These are phyloP conservation scores for Penicillium sp. DNA, from an alignment of 2,329 filamentous ascomycete genomes.

Conservation along the genomic window DNA sequence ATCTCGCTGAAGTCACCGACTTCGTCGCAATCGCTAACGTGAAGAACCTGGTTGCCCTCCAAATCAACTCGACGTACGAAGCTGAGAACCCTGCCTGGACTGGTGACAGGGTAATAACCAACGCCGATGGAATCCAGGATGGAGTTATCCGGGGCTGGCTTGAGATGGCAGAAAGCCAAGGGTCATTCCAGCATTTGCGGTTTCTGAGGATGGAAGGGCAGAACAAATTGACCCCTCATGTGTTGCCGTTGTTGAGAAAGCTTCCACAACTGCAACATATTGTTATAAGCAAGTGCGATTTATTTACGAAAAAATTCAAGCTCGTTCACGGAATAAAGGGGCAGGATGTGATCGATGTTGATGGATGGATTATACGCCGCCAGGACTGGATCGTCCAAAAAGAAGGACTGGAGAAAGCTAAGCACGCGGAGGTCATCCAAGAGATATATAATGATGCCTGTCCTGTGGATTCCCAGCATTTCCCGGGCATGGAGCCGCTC, in stretches of 20 bases:
- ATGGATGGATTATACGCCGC: background rate
- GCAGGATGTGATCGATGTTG: background rate
- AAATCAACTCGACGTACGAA: slow-evolving; percentile 23
- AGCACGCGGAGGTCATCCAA: background rate
- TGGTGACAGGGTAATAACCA: background rate
- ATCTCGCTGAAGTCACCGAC: slow-evolving; percentile 33
- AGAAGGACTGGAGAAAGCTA: background rate
- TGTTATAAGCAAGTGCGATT: slow-evolving; percentile 32
- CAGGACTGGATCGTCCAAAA: background rate
- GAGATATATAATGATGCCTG: background rate
- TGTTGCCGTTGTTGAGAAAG: slow-evolving; percentile 34
- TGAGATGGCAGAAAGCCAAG: slow-evolving; percentile 33
- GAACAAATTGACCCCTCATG: slow-evolving; percentile 27
- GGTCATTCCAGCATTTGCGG: slow-evolving; percentile 40
- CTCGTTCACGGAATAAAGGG: background rate
- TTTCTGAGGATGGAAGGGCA: slow-evolving; percentile 39
- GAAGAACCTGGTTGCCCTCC: slow-evolving; percentile 42
- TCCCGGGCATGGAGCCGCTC: background rate
- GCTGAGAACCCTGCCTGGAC: background rate
- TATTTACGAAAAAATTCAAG: background rate
- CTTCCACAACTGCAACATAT: slow-evolving; percentile 41
- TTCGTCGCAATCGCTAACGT: slow-evolving; percentile 41
- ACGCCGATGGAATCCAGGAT: slow-evolving; percentile 30
- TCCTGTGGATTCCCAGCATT: background rate
- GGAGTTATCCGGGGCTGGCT: slow-evolving; percentile 45